Base-by-base conservation (phyloP, 2,329 filamentous ascomycete species). In the Alternaria postmessia region DNA sequence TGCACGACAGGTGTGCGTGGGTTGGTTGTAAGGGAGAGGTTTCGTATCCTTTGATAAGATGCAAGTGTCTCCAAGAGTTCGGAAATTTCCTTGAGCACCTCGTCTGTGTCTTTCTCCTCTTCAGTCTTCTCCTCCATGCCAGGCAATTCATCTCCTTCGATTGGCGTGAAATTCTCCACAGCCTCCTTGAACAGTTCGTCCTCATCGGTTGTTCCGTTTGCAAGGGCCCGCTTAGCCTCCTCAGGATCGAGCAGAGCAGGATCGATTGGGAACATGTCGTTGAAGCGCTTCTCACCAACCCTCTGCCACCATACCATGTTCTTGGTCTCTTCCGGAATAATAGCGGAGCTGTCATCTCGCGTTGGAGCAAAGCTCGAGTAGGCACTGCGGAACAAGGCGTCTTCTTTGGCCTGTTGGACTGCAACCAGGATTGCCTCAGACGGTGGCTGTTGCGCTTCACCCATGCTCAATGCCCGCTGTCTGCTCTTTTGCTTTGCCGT, bases 361-460 rank as follows among this genome's bases (percentile, higher is more conserved):
- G 86, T 88, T 0, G 91, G 91, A 6, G 91, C 91, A 75, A 94
- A 94, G 71, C 89, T 91, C 0, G 90, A 93, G 75, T 93, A 94
- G 1, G 89, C 91, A 55, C 89, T 88, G 30, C 90, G 86, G 72
- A 94, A 94, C 9, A 94, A 80, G 0, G 89, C 85, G 67, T 94
- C 91, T 78, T 93, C 87, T 73, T 90, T 90, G 4, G 87, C 86
- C 68, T 87, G 82, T 71, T 91, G 72, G 4, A 76, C 67, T 14
- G 78, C 78, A n/a, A 72, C 71, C 9, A 77, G 66, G 11, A 77
- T 73, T 0, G 76, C 74, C 48, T 81, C 80, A 14, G 79, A 79
- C 1, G 75, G 73, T 48, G 67, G 73, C 84, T 85, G 85, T 77
- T 88, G 86, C 74, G 85, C 66, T 84, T 89, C 41, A 80, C 88